Evolutionary conservation across 2,329 filamentous ascomycete genomes (phyloP).

Genomic region (Leptographium lundbergii): DNA sequence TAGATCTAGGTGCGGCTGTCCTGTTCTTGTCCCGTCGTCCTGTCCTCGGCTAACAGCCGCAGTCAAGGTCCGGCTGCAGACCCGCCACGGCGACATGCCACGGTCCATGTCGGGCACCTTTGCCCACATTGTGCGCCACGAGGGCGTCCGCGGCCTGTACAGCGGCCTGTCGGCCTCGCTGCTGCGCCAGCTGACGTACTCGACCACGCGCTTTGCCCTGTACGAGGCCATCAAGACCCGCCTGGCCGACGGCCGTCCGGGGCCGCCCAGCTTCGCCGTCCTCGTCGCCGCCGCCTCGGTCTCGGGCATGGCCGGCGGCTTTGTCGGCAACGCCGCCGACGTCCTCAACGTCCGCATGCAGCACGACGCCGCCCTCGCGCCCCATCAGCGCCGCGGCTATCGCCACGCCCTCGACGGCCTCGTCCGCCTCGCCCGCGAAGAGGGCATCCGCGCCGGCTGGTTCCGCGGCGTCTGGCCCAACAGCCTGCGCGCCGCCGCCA

Average conservation of each 20-base stretch:
- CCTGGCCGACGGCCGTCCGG: conserved; percentile 29
- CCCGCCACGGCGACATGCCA: conserved; percentile 60
- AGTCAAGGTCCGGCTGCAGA: conserved; percentile 70
- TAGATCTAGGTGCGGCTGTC: conserved; percentile 65
- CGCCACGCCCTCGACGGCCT: conserved; percentile 79
- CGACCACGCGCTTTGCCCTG: conserved; percentile 87
- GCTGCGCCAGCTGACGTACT: conserved; percentile 89
- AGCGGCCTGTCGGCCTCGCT: conserved; percentile 85
- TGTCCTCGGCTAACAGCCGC: neutral
- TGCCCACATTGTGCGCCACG: conserved; percentile 60
- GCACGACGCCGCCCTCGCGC: conserved; percentile 69
- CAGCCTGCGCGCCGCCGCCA: conserved; percentile 66
- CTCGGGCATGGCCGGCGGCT: conserved; percentile 78
- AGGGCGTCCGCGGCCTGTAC: conserved; percentile 76
- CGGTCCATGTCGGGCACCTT: conserved; percentile 80
- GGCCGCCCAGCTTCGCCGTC: conserved; percentile 55
- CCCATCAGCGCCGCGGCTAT: conserved; percentile 70
- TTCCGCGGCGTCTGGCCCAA: conserved; percentile 84
- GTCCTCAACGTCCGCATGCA: conserved; percentile 99
- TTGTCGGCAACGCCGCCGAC: conserved; percentile 89
- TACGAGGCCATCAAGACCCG: conserved; percentile 85
- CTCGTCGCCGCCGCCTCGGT: conserved; percentile 71
- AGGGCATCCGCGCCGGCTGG: conserved; percentile 55
- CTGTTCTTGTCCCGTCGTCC: neutral
- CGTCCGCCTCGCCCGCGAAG: conserved; percentile 72